A percentile compares a stretch with the other conserved stretches of the same genome.
phyloP scores from a whole-genome alignment of 306 rosid genomes.

The Purshia tridentata region DNA sequence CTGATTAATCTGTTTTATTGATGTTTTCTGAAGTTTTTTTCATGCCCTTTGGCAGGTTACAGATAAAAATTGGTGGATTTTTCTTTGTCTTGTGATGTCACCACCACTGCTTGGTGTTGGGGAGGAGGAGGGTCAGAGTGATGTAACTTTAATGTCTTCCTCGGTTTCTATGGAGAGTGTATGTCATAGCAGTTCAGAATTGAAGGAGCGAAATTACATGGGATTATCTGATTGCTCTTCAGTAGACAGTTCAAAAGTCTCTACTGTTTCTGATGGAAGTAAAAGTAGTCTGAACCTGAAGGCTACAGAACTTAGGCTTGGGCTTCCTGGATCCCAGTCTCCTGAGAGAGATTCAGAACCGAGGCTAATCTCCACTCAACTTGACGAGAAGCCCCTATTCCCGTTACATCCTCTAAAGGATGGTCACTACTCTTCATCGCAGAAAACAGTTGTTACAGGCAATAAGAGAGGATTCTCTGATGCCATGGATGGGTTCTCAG shows the following conservation, averaged over 20 bases:
- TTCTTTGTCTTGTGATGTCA: constrained; percentile 48
- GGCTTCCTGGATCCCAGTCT: constrained; percentile 83
- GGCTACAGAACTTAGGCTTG: constrained; percentile 83
- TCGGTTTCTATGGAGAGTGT: constrained; percentile 49
- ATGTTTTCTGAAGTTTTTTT: neutral
- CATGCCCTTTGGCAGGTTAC: constrained; percentile 31
- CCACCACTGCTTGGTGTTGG: constrained; percentile 55
- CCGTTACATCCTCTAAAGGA: constrained; percentile 53
- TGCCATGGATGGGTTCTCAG: constrained; percentile 69
- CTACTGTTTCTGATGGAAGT: constrained; percentile 41
- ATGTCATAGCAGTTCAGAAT: constrained; percentile 37
- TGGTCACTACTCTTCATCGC: constrained; percentile 46
- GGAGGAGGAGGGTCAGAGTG: constrained; percentile 64
- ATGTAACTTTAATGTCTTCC: constrained; percentile 61
- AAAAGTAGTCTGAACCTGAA: constrained; percentile 60
- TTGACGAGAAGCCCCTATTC: constrained; percentile 60
- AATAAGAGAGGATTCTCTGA: constrained; percentile 80
- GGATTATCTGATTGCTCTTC: constrained; percentile 77
- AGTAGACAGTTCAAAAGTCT: constrained; percentile 56
- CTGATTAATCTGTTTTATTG: neutral
- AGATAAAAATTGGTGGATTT: constrained; percentile 5
- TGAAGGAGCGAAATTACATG: constrained; percentile 77
- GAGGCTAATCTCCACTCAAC: constrained; percentile 51
- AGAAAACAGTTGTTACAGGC: constrained; percentile 59
- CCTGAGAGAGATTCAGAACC: constrained; percentile 57